Evolutionary conservation across 2,329 filamentous ascomycete genomes (phyloP).

Genomic region (Nectriaceae sp.): DNA sequence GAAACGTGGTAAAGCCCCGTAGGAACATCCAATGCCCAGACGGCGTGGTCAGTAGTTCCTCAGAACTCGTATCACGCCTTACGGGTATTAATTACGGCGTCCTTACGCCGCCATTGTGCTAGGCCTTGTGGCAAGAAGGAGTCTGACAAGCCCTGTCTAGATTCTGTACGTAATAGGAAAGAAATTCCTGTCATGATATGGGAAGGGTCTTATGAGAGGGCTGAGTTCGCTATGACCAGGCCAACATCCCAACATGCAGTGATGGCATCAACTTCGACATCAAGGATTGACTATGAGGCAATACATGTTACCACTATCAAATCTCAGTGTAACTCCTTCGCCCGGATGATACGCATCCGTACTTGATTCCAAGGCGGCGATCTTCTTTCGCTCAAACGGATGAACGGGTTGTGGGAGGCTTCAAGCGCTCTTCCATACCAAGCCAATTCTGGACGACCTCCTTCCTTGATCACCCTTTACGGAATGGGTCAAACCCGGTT

Average conservation of each 20-base stretch:
- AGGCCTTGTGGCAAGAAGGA: no score
- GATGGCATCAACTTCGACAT: no score
- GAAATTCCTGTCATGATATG: background rate
- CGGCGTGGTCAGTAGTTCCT: background rate
- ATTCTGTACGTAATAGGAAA: background rate
- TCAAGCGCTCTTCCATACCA: background rate
- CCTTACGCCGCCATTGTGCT: no score
- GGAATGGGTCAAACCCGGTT: background rate
- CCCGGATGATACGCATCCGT: no score
- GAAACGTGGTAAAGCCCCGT: background rate
- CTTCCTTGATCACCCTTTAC: background rate
- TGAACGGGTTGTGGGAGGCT: background rate
- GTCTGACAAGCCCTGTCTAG: background rate
- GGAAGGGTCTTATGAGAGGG: background rate
- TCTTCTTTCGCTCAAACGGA: background rate
- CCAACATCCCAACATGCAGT: background rate
- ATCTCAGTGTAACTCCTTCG: no score
- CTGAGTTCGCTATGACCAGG: background rate
- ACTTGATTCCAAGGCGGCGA: no score
- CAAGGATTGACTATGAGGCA: no score
- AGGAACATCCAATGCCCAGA: background rate
- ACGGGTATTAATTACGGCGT: background rate
- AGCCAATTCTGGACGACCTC: background rate
- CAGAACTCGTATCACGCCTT: background rate
- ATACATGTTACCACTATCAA: no score